Base-by-base conservation (phyloP, 768 basidiomycete genomes). In the Lactarius indigo region DNA sequence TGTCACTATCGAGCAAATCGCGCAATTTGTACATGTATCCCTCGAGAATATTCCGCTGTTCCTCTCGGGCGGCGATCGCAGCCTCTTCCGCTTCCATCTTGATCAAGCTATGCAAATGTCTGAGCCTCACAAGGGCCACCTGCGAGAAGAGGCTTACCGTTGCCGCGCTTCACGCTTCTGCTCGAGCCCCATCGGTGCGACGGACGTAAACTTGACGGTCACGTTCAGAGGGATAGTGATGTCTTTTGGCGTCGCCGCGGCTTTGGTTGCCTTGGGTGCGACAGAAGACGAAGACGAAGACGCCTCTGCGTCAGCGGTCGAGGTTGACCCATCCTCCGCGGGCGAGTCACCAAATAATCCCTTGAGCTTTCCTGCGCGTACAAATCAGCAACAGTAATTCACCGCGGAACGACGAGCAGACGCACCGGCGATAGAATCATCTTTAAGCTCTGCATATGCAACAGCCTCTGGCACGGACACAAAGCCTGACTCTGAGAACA, bases 11-110 rank as follows among this genome's bases (percentile, higher is more conserved):
- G 35, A 98, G 80, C 12, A 96, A 81, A 73, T 94, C 94, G 26
- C 92, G 88, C 39, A 97, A 78, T 66, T 89, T 85, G 79, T 99
- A 99, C n/a, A 98, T 77, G 74, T 97, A 97, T 37, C 89, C 86
- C 76, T 99, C 97, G 60, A 99, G 85, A 30, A 84, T 82, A 77
- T 99, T 99, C 35, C 90, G 83, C 2, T 94, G 93, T 75, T 98
- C 97, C 72, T 96, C 96, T 37, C 87, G 87, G 61, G 86, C 85
- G 37, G 81, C 82, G 75, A 92, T 94, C 20, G 87, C 84, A 2
- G 82, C 79, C 78, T 98, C 96, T 63, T 89, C 87, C 8, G 80
- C 75, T 70, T 96, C 92, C 66, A 96, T 81, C 12, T 87, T 86
- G 15, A 89, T 85, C 13, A 99, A 81, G 74, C 96, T 97, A 68